Conservation (phyloP, 192 early-diverging fungal genomes). For the Rhizoclosmatium globosum region DNA sequence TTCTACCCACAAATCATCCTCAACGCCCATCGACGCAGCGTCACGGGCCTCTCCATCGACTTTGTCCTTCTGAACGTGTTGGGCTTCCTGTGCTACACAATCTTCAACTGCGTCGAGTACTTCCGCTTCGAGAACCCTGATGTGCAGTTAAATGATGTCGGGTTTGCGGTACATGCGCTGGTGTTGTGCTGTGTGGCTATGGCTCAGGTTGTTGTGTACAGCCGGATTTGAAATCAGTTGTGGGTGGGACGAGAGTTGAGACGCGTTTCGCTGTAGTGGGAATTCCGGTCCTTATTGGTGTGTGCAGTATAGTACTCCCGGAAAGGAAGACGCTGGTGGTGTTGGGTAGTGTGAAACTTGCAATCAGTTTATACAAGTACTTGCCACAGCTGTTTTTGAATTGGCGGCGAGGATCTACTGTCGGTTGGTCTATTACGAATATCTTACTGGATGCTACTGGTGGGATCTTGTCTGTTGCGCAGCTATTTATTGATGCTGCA, state of each 20-base stretch:
- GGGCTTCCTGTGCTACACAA: slow-evolving; percentile 86
- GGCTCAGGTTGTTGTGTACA: neutral
- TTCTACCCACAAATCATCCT: slow-evolving; percentile 90
- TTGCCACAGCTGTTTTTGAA: slow-evolving; percentile 76
- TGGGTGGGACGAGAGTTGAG: neutral
- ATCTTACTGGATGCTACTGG: slow-evolving; percentile 90
- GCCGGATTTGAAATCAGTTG: neutral
- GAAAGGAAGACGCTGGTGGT: slow-evolving; percentile 77
- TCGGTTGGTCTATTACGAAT: slow-evolving; percentile 90
- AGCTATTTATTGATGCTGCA: slow-evolving; percentile 77
- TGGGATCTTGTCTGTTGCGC: slow-evolving; percentile 76
- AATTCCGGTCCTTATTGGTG: neutral
- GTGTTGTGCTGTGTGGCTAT: neutral
- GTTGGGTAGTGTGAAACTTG: slow-evolving; percentile 80
- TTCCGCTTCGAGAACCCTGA: slow-evolving; percentile 68
- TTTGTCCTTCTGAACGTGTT: slow-evolving; percentile 87
- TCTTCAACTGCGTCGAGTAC: slow-evolving; percentile 83
- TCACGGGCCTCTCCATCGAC: slow-evolving; percentile 86
- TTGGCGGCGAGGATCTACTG: slow-evolving; percentile 75
- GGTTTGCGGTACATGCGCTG: neutral
- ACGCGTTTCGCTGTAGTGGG: no score
- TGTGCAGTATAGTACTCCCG: neutral
- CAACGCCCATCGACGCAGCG: slow-evolving; percentile 76
- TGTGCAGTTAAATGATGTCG: neutral
- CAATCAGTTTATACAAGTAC: slow-evolving; percentile 78